phyloP scores from a whole-genome alignment of 2,329 filamentous ascomycete genomes.

The Calycina herbarum region DNA sequence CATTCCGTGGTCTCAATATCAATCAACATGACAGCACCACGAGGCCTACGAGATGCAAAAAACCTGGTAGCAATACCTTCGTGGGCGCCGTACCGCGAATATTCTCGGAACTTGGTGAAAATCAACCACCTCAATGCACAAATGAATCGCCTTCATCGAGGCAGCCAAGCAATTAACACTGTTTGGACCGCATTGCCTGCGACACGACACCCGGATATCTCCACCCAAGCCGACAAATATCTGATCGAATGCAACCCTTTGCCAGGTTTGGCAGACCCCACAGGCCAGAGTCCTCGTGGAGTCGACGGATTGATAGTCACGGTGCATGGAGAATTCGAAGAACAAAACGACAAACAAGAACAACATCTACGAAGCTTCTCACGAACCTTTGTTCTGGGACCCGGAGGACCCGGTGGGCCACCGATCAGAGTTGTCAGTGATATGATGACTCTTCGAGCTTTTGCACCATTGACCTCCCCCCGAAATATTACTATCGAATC shows the following conservation, averaged over 20 bases:
- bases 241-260: slow-evolving; percentile 79
- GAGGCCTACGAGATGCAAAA: slow-evolving; percentile 41
- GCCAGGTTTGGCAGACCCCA: slow-evolving; percentile 69
- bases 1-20: slow-evolving; percentile 74
- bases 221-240: slow-evolving; percentile 68
- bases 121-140: slow-evolving; percentile 62
- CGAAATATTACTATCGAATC: not conserved
- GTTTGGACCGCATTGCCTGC: slow-evolving; percentile 70
- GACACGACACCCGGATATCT: slow-evolving; percentile 73
- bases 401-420: slow-evolving; percentile 59
- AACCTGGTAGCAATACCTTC: slow-evolving; percentile 47
- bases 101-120: slow-evolving; percentile 75
- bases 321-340: slow-evolving; percentile 83
- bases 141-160: slow-evolving; percentile 65
- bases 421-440: slow-evolving; percentile 76
- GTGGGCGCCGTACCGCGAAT: slow-evolving; percentile 75
- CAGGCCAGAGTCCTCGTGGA: slow-evolving; percentile 60
- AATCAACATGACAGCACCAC: slow-evolving; percentile 63
- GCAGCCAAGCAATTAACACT: slow-evolving; percentile 63
- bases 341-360: slow-evolving; percentile 59
- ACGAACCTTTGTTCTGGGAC: slow-evolving; percentile 76
- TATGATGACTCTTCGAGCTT: slow-evolving; percentile 71
- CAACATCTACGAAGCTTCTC: slow-evolving; percentile 76
- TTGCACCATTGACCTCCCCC: slow-evolving; percentile 48
- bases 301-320: slow-evolving; percentile 77